phyloP scores from a whole-genome alignment of 495 filamentous ascomycete species.

The Hyaloscypha finlandica region DNA sequence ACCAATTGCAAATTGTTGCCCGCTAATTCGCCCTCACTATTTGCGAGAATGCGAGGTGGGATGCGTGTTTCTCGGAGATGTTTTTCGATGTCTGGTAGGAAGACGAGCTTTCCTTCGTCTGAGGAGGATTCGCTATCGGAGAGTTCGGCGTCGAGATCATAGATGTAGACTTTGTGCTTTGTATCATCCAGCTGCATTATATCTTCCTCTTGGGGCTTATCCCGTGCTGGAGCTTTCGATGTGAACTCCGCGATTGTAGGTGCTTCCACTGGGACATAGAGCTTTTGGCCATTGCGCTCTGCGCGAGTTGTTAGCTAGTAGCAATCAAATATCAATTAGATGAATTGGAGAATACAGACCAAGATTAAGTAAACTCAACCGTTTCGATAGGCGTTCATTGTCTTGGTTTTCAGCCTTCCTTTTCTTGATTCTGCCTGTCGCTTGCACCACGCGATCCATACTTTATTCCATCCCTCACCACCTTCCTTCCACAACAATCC shows the following conservation, averaged over 20 bases:
- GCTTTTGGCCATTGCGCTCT: slow-evolving; percentile 57
- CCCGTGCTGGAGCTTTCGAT: slow-evolving; percentile 8
- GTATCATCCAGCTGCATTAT: slow-evolving; percentile 88
- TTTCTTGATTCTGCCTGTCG: slow-evolving; percentile 44
- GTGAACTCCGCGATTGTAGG: slow-evolving; percentile 14
- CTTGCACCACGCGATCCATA: slow-evolving; percentile 41
- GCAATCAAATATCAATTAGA: neutral
- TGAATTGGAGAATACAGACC: slow-evolving; percentile 52
- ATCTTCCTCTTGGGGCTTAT: slow-evolving; percentile 46
- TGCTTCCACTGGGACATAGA: slow-evolving; percentile 55
- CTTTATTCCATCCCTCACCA: slow-evolving; percentile 18
- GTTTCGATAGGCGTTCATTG: slow-evolving; percentile 69
- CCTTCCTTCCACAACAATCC: slow-evolving; percentile 5
- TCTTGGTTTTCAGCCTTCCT: slow-evolving; percentile 52
- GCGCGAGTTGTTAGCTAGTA: slow-evolving; percentile 24
- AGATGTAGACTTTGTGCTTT: slow-evolving; percentile 83
- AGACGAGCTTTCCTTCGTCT: slow-evolving; percentile 61
- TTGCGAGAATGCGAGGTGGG: slow-evolving; percentile 62
- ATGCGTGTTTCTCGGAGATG: slow-evolving; percentile 65
- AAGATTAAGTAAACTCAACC: slow-evolving; percentile 77
- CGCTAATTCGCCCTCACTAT: slow-evolving; percentile 46
- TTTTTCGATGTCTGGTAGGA: slow-evolving; percentile 83
- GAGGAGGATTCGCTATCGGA: slow-evolving; percentile 52
- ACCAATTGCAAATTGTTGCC: slow-evolving; percentile 61
- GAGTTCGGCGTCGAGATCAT: slow-evolving; percentile 86